Percentiles rank a stretch among this genome's conserved stretches.
These are phyloP conservation scores for Torrubiellomyces zombiae DNA, from an alignment of 2,329 filamentous ascomycete species.

Conservation along the genomic window DNA sequence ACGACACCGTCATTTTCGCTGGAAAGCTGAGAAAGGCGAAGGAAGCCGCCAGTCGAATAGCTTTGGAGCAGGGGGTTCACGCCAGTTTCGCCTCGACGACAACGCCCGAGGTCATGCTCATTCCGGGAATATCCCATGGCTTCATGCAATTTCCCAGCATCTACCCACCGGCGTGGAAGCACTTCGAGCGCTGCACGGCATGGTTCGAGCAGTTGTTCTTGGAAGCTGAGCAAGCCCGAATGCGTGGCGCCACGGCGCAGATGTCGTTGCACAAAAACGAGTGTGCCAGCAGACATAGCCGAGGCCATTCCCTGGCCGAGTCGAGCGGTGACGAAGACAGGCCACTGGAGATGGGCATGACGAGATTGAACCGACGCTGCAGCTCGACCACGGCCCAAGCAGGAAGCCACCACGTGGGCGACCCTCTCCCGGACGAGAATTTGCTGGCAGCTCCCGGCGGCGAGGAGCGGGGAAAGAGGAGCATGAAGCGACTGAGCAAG, in stretches of 20 bases:
- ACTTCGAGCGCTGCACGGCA: constrained; percentile 58
- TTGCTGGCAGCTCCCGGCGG: constrained; percentile 2
- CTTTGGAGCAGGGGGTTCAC: constrained; percentile 5
- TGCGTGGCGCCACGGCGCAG: constrained; percentile 1
- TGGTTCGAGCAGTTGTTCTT: constrained; percentile 74
- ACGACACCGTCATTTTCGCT: constrained; percentile 93
- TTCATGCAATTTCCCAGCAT: constrained; percentile 83
- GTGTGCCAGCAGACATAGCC: constrained; percentile 9
- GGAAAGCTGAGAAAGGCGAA: constrained; percentile 74
- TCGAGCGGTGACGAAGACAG: constrained; percentile 64
- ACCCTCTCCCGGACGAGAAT: constrained; percentile 3
- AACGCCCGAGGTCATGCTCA: constrained; percentile 55
- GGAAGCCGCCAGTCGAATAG: constrained; percentile 32
- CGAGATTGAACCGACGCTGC: constrained; percentile 22
- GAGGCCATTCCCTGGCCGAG: constrained; percentile 27
- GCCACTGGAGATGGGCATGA: constrained; percentile 67
- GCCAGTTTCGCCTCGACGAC: constrained; percentile 20
- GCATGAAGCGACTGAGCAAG: constrained; percentile 19
- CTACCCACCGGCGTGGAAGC: constrained; percentile 80
- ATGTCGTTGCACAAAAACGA: constrained; percentile 1
- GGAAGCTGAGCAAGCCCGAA: constrained; percentile 25
- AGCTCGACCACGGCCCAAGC: constrained; percentile 12
- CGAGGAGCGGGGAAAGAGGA: constrained; percentile 10
- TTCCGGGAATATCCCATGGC: constrained; percentile 82
- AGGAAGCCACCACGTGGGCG: constrained; percentile 10